A percentile compares a stretch with the other conserved stretches of the same genome.
phyloP scores from a whole-genome alignment of 1,139 yeast genomes.

The Lodderomyces beijingensis region DNA sequence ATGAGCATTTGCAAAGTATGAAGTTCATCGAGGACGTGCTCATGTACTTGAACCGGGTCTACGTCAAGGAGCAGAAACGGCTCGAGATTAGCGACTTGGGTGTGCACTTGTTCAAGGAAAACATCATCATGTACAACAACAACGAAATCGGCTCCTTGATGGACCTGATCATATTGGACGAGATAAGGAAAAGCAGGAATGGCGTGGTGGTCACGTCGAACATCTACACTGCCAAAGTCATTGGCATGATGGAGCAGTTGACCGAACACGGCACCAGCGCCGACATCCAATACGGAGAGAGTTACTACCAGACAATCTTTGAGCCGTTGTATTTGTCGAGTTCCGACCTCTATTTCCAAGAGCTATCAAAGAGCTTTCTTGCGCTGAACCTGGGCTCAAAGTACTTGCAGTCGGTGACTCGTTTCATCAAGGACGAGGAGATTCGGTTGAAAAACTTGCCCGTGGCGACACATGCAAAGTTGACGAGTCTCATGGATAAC shows the following conservation, averaged over 20 bases:
- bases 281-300: slow-evolving; percentile 39
- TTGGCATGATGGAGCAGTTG: slow-evolving; percentile 64
- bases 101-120: slow-evolving; percentile 50
- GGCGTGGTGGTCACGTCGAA: slow-evolving; percentile 57
- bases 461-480: slow-evolving; percentile 47
- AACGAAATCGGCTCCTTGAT: slow-evolving; percentile 50
- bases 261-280: slow-evolving; percentile 38
- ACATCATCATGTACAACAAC: slow-evolving; percentile 35
- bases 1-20: slow-evolving; percentile 70
- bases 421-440: slow-evolving; percentile 56
- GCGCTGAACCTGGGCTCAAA: slow-evolving; percentile 41
- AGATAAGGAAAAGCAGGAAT: slow-evolving; percentile 56
- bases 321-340: slow-evolving; percentile 60
- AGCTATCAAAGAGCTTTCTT: slow-evolving; percentile 40
- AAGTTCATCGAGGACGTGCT: slow-evolving; percentile 79
- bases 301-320: slow-evolving; percentile 58
- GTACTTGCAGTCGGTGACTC: slow-evolving; percentile 51
- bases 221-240: slow-evolving; percentile 54
- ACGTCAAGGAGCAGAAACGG: slow-evolving; percentile 66
- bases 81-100: slow-evolving; percentile 77
- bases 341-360: slow-evolving; percentile 54
- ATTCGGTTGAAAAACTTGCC: slow-evolving; percentile 56
- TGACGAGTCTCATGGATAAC: slow-evolving; percentile 54
- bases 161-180: slow-evolving; percentile 49
- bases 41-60: slow-evolving; percentile 84